A percentile compares a stretch with the other conserved stretches of the same genome.
These are phyloP conservation scores for Sporothrix sp. DNA, from an alignment of 2,329 filamentous ascomycete genomes.

Conservation along the genomic window DNA sequence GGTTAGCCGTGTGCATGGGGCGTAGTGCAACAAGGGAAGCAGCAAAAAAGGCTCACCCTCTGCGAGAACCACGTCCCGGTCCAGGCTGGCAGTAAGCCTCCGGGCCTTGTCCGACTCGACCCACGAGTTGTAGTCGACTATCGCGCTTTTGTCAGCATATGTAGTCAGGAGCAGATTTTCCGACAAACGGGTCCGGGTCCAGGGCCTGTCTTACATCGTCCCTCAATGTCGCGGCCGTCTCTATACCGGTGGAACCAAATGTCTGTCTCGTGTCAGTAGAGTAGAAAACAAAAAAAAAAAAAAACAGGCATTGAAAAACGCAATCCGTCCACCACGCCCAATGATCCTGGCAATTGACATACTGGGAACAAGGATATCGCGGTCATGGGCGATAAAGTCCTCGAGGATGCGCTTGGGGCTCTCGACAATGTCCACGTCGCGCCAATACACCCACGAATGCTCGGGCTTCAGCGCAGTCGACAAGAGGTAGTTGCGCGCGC, in stretches of 20 bases:
- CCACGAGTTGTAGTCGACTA: slow-evolving; percentile 99
- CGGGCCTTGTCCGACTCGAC: slow-evolving; percentile 81
- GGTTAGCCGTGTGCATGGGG: background rate
- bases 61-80: slow-evolving; percentile 74
- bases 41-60: slow-evolving; percentile 56
- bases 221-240: slow-evolving; percentile 78
- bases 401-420: slow-evolving; percentile 81
- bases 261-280: slow-evolving; percentile 42
- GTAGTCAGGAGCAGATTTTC: too few species aligned
- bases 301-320: too few species aligned
- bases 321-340: background rate
- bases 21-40: too few species aligned
- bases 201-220: slow-evolving; percentile 59
- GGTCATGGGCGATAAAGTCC: slow-evolving; percentile 89
- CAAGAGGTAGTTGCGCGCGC: slow-evolving; percentile 85
- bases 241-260: slow-evolving; percentile 94
- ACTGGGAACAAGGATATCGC: slow-evolving; percentile 92
- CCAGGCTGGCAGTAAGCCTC: slow-evolving; percentile 60
- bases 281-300: background rate
- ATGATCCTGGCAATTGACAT: slow-evolving; percentile 30
- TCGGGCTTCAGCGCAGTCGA: slow-evolving; percentile 77
- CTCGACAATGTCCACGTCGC: slow-evolving; percentile 92
- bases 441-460: slow-evolving; percentile 98
- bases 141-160: too few species aligned
- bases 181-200: background rate